A percentile compares a stretch with the other conserved stretches of the same genome.
Conservation (phyloP, 768 basidiomycete genomes). For the Imleria badia region DNA sequence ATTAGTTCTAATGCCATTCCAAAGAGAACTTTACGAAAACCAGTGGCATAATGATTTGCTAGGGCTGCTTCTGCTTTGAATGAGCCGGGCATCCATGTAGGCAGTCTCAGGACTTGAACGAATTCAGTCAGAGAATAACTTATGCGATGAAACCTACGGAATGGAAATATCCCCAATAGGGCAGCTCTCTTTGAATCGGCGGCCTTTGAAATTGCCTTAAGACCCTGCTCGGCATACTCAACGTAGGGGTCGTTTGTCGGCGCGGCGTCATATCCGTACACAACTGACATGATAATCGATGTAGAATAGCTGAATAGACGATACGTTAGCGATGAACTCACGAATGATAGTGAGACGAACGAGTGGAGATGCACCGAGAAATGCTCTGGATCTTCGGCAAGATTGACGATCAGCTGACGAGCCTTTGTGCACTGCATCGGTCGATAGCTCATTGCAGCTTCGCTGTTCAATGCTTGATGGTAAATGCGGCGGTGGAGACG, state of each 20-base stretch:
- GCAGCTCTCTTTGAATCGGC: conserved; percentile 20
- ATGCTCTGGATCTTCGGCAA: conserved; percentile 30
- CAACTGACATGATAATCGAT: conserved; percentile 27
- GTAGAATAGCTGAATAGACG: conserved; percentile 24
- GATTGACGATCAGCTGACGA: conserved; percentile 31
- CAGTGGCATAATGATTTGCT: conserved; percentile 12
- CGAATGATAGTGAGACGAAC: conserved; percentile 16
- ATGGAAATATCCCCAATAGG: conserved; percentile 26
- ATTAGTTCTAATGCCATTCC: conserved; percentile 23
- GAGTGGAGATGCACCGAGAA: conserved; percentile 25
- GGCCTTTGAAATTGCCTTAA: conserved; percentile 19
- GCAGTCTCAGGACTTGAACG: conserved; percentile 22
- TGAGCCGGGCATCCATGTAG: conserved; percentile 27
- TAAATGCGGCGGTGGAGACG: conserved; percentile 33
- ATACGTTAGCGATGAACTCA: not conserved
- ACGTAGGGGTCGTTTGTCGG: conserved; percentile 24
- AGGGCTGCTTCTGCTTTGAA: conserved; percentile 20
- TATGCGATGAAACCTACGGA: conserved; percentile 17
- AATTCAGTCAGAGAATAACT: not conserved
- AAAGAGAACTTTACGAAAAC: conserved; percentile 23
- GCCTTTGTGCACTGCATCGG: conserved; percentile 35
- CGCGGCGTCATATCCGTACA: conserved; percentile 25
- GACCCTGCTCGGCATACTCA: conserved; percentile 16
- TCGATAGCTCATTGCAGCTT: conserved; percentile 27
- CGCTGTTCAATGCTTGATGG: conserved; percentile 35